Evolutionary conservation across 106 monocot genomes (phyloP), one percentile per base, ranked within the genome.

Genomic region (Allium sativum): DNA sequence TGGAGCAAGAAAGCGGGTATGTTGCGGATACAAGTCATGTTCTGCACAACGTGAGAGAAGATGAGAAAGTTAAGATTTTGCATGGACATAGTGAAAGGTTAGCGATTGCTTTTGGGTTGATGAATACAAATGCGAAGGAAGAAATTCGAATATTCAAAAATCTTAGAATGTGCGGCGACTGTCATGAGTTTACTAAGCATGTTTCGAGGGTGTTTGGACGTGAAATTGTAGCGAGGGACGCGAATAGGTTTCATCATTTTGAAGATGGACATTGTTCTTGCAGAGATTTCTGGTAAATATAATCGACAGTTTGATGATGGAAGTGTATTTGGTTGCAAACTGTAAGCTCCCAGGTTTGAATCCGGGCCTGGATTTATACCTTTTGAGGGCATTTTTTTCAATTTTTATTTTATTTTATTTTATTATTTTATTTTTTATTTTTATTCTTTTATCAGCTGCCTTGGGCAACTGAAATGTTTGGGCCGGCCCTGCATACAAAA

Each of bases 171-270:
- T 89, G 93, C 19, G 82, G 80, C 21, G 93, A 93, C 59, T 93
- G 93, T 40, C 93, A 93, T 57, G 74, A 73, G 31, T 88, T 80
- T 31, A 84, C 75, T 12, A 88, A 93, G 55, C 68, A 82, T 10
- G 77, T 85, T 6, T 88, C 84, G 4, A 79, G 66, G 53, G 6
- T 65, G 14, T 80, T 57, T 65, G 51, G 61, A 18, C 61, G 79
- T 20, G 74, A 80, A 20, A 79, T 93, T n/a, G 55, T 79, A 31
- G 77, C 88, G 10, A 79, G 88, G 69, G 88, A 93, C 66, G 69
- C 75, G 61, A 89, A 82, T 59, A 62, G 89, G 31, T 93, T 93
- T 68, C 93, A 93, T 60, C 93, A 80, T 76, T 85, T 89, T 69
- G 69, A 53, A 78, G 73, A 74, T 55, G 93, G 93, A 18, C 60